Conservation (phyloP, 441 rosid species). For the Capsella rubella region DNA sequence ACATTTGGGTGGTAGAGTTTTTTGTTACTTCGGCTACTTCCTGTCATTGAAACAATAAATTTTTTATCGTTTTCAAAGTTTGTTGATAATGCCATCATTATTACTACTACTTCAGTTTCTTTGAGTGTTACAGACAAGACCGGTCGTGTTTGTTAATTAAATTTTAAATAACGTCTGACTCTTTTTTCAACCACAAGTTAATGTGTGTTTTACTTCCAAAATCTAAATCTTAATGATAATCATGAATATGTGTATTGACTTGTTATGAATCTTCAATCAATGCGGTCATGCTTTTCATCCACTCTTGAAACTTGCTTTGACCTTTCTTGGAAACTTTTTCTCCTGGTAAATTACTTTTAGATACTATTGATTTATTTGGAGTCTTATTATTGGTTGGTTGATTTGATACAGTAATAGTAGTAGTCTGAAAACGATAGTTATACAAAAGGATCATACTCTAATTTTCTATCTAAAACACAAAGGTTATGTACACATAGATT, state of each 20-base stretch:
- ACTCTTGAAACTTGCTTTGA: conserved; percentile 16
- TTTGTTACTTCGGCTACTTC: conserved; percentile 25
- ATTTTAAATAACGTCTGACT: conserved; percentile 24
- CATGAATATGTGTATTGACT: conserved; percentile 26
- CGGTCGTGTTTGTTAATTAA: conserved; percentile 33
- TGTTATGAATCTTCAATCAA: conserved; percentile 21
- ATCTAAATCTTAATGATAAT: conserved; percentile 17
- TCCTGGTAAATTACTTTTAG: not conserved
- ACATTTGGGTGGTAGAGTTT: conserved; percentile 29
- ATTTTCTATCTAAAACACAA: not conserved
- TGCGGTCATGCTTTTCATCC: conserved; percentile 29
- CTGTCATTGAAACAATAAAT: conserved; percentile 22
- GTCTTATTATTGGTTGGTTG: conserved; percentile 12
- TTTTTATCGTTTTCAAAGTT: conserved; percentile 18
- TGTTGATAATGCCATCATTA: conserved; percentile 43
- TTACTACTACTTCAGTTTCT: conserved; percentile 37
- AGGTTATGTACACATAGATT: not conserved
- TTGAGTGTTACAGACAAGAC: conserved; percentile 43
- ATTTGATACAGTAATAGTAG: not conserved
- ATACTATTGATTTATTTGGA: conserved; percentile 1
- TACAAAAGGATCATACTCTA: too few relatives aligned
- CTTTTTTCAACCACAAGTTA: conserved; percentile 32
- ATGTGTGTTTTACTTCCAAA: conserved; percentile 33
- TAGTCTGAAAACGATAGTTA: not conserved
- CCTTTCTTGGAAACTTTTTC: not conserved